phyloP scores from a whole-genome alignment of 2,329 filamentous ascomycete species.

The Aspergillus pseudonomiae region DNA sequence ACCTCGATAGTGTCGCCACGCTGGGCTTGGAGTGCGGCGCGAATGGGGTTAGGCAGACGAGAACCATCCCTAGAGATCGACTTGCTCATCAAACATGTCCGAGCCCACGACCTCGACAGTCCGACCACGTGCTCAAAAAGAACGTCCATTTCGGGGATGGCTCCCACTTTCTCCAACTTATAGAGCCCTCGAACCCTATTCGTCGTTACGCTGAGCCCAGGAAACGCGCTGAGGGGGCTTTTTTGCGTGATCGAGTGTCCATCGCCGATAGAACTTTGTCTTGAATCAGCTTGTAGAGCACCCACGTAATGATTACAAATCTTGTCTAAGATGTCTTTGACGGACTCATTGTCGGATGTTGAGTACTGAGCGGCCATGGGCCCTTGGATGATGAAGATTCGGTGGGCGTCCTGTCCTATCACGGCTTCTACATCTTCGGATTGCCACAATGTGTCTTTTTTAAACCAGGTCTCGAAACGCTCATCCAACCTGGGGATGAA shows the following conservation, averaged over 20 bases:
- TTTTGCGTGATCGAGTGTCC: conserved; percentile 63
- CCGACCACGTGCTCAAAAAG: no score
- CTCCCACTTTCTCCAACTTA: no score
- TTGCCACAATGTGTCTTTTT: conserved; percentile 99
- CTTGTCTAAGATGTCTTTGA: conserved; percentile 90
- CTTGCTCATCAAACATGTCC: no score
- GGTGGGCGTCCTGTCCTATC: conserved; percentile 90
- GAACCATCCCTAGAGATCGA: no score
- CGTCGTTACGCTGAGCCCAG: no score
- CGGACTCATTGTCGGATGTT: conserved; percentile 84
- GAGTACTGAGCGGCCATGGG: conserved; percentile 92
- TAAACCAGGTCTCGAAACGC: conserved; percentile 99
- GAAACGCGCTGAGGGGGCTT: no score
- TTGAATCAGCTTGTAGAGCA: conserved; percentile 74
- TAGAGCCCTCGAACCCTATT: no score
- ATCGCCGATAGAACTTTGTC: conserved; percentile 73
- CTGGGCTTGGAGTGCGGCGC: no score
- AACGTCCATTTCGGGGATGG: no score
- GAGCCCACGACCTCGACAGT: no score
- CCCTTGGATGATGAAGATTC: conserved; percentile 96
- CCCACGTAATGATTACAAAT: conserved; percentile 66
- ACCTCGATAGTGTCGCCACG: no score
- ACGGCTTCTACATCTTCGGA: conserved; percentile 96
- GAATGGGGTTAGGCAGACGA: no score
- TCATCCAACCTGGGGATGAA: conserved; percentile 94